Conservation (phyloP, 768 basidiomycete genomes). For the Kondoa malvinella region DNA sequence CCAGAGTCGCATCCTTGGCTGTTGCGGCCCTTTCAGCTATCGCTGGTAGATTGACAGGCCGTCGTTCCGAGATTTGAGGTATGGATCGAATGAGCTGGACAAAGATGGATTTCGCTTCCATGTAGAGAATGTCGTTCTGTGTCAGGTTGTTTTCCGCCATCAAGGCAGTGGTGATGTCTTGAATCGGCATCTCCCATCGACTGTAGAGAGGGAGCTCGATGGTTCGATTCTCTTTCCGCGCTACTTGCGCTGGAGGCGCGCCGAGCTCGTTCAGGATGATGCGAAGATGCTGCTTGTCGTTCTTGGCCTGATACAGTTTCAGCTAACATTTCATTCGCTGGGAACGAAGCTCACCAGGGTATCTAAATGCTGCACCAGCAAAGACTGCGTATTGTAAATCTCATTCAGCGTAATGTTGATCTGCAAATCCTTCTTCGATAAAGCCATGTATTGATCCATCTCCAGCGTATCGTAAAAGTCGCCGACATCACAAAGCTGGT, state of each 20-base stretch:
- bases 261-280: conserved; percentile 94
- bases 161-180: conserved; percentile 86
- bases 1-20: conserved; percentile 87
- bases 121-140: conserved; percentile 91
- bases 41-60: conserved; percentile 69
- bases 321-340: neutral
- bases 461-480: conserved; percentile 98
- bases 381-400: conserved; percentile 92
- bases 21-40: conserved; percentile 93
- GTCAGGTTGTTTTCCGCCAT: conserved; percentile 81
- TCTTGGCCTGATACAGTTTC: conserved; percentile 53
- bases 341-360: conserved; percentile 48
- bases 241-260: conserved; percentile 78
- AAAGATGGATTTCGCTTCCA: conserved; percentile 99
- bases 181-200: conserved; percentile 98
- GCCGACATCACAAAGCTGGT: conserved; percentile 91
- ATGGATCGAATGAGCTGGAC: conserved; percentile 93
- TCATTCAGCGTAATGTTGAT: conserved; percentile 99
- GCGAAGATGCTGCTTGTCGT: conserved; percentile 92
- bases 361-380: conserved; percentile 88
- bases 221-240: conserved; percentile 91
- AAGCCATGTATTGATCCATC: conserved; percentile 99
- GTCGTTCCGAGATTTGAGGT: conserved; percentile 62
- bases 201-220: conserved; percentile 83
- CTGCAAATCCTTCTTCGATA: conserved; percentile 95